phyloP scores from a whole-genome alignment of 129 eudicot species.

The Arctium lappa region DNA sequence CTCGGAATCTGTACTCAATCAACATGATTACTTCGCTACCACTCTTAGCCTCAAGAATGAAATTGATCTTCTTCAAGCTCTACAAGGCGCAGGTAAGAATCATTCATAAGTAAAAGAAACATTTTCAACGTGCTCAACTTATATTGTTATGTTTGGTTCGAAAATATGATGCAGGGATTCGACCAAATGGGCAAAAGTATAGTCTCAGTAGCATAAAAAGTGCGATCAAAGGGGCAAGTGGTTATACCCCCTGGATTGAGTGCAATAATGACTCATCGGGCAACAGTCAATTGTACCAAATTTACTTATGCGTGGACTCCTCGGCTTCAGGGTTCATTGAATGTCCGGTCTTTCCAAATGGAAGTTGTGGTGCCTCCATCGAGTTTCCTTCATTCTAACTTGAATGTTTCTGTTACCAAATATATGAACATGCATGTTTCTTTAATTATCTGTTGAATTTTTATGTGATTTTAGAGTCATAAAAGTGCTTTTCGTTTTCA shows the following conservation, averaged over 20 bases:
- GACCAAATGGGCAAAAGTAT: constrained; percentile 49
- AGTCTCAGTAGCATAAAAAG: constrained; percentile 38
- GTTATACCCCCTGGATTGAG: constrained; percentile 57
- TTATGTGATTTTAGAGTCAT: not conserved
- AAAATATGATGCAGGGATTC: constrained; percentile 42
- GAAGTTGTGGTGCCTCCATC: constrained; percentile 53
- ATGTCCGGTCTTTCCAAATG: constrained; percentile 67
- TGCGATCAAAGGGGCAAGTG: constrained; percentile 52
- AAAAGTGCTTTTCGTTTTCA: not conserved
- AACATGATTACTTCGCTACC: constrained; percentile 56
- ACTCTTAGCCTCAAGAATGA: constrained; percentile 56
- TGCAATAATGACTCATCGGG: constrained; percentile 65
- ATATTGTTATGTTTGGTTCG: not conserved
- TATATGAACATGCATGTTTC: constrained; percentile 2
- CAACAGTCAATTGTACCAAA: constrained; percentile 69
- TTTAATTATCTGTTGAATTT: not conserved
- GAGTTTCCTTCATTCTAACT: constrained; percentile 59
- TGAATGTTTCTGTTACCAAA: not conserved
- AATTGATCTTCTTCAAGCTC: constrained; percentile 55
- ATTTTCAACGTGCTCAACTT: not conserved
- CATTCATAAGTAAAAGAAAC: not conserved
- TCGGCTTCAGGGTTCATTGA: constrained; percentile 57
- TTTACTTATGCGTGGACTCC: constrained; percentile 65
- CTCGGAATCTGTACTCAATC: constrained; percentile 55
- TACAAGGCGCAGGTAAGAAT: constrained; percentile 42